A percentile compares a stretch with the other conserved stretches of the same genome.
Evolutionary conservation across 441 rosid species (phyloP).

Genomic region (Syzygium syzygioides): DNA sequence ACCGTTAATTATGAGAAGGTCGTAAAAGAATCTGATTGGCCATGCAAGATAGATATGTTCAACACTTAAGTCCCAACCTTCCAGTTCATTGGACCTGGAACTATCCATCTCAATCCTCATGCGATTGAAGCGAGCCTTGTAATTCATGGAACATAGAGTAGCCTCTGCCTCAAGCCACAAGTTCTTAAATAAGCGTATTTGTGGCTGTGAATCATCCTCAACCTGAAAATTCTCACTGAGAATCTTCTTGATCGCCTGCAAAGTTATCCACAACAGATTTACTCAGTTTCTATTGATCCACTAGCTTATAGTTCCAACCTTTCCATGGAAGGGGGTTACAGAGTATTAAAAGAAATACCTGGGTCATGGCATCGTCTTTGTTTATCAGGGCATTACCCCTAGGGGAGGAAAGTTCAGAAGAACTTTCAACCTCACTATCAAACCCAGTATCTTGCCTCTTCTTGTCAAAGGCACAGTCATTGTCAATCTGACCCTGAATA

Average conservation of each 20-base stretch:
- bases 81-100: constrained; percentile 18
- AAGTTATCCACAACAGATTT: constrained; percentile 9
- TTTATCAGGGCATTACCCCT: constrained; percentile 20
- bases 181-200: constrained; percentile 67
- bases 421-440: constrained; percentile 18
- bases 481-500: constrained; percentile 12
- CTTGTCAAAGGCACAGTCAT: constrained; percentile 18
- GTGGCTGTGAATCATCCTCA: constrained; percentile 47
- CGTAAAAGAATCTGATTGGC: neutral
- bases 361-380: constrained; percentile 48
- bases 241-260: constrained; percentile 70
- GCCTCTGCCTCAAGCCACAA: constrained; percentile 99
- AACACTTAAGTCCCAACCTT: constrained; percentile 30
- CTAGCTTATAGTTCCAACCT: neutral
- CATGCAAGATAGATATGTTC: neutral
- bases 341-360: constrained; percentile 33
- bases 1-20: neutral
- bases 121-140: constrained; percentile 61
- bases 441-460: constrained; percentile 3
- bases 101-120: constrained; percentile 51
- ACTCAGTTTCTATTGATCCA: neutral
- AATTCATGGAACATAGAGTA: constrained; percentile 60
- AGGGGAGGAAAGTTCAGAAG: constrained; percentile 9
- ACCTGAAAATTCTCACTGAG: constrained; percentile 55
- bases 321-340: neutral